Conservation (phyloP, 495 filamentous ascomycete species). For the Recurvomyces mirabilis region DNA sequence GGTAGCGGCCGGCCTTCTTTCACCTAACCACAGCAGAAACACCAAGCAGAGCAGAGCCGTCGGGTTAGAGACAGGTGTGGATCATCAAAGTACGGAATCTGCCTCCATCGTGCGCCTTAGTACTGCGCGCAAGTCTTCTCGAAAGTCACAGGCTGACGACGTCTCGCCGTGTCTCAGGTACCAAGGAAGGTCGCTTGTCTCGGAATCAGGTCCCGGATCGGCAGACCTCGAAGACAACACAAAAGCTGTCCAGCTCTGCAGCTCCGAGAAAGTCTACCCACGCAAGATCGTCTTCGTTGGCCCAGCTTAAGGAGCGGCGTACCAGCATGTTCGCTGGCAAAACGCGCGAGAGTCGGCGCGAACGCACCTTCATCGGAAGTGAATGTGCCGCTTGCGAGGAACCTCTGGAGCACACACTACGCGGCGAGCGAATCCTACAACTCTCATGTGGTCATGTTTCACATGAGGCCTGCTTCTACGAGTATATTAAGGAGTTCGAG, state of each 20-base stretch:
- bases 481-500: constrained; percentile 92
- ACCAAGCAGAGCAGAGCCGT: constrained; percentile 2
- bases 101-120: no score
- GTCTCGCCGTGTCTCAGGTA: constrained; percentile 6
- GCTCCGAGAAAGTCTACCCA: no score
- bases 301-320: constrained; percentile 18
- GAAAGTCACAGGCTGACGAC: neutral
- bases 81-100: constrained; percentile 1
- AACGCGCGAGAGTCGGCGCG: constrained; percentile 50
- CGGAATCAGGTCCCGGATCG: neutral
- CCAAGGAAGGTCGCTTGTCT: constrained; percentile 6
- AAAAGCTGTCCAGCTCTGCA: no score
- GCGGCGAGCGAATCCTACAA: constrained; percentile 88
- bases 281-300: constrained; percentile 16
- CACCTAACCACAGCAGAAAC: neutral
- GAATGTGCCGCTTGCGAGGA: constrained; percentile 97
- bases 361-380: constrained; percentile 88
- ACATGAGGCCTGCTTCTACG: constrained; percentile 98
- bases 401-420: constrained; percentile 88
- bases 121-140: no score
- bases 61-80: neutral
- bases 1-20: constrained; percentile 6
- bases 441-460: constrained; percentile 94
- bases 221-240: neutral
- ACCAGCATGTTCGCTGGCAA: constrained; percentile 22